Percentiles rank a stretch among this genome's conserved stretches.
These are phyloP conservation scores for Apiospora koreana DNA, from an alignment of 2,329 filamentous ascomycete genomes.

Conservation along the genomic window DNA sequence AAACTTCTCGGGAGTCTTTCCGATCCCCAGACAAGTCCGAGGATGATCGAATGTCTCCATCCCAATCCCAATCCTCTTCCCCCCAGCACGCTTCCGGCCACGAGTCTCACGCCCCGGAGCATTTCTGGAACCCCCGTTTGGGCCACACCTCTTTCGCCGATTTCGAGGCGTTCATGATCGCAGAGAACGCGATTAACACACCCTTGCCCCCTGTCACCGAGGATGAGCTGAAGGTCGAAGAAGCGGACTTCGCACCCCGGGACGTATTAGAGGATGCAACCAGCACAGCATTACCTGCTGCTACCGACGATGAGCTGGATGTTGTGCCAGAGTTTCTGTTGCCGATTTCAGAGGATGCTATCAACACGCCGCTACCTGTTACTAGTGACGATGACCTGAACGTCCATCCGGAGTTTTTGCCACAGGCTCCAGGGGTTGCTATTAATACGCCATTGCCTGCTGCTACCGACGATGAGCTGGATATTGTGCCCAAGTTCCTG, in stretches of 20 bases:
- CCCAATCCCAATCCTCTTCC: background rate
- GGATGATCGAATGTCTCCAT: slow-evolving; percentile 29
- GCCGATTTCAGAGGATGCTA: background rate
- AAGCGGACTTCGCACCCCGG: background rate
- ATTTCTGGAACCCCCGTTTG: background rate
- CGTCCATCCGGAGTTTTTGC: background rate
- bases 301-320: background rate
- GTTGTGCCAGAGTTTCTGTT: too few species aligned
- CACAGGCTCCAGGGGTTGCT: background rate
- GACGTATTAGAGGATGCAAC: background rate
- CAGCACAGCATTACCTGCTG: background rate
- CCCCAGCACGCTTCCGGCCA: background rate
- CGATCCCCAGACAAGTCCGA: slow-evolving; percentile 48
- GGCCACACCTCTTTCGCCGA: background rate
- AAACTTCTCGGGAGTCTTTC: slow-evolving; percentile 41
- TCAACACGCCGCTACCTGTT: background rate
- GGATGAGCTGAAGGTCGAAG: background rate
- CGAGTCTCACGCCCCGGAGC: slow-evolving; percentile 15
- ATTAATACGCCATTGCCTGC: background rate
- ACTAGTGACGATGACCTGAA: background rate
- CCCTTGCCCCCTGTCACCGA: background rate
- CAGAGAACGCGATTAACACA: background rate
- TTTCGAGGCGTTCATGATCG: background rate
- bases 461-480: background rate
- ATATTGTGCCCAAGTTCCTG: background rate